Conservation (phyloP, 148 eudicot species). For the Polygonum aviculare region DNA sequence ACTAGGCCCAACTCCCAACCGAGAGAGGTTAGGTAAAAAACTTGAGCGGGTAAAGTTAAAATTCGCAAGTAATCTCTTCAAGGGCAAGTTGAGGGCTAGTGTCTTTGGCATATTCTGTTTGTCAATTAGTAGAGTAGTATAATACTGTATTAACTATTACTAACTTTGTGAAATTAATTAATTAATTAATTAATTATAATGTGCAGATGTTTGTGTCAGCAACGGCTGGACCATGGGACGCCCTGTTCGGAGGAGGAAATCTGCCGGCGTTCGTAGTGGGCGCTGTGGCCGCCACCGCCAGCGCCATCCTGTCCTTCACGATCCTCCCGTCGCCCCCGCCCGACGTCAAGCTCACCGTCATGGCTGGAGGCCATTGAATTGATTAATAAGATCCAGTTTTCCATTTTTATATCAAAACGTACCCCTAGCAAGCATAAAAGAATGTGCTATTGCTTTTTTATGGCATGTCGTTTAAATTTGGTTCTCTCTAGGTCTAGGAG, state of each 20-base stretch:
- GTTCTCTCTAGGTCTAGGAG: not conserved
- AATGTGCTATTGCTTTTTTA: slow-evolving; percentile 8
- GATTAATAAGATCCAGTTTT: too few relatives aligned
- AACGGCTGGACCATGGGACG: slow-evolving; percentile 60
- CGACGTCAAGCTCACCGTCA: not conserved
- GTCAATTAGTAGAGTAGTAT: too few relatives aligned
- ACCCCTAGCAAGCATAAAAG: not conserved
- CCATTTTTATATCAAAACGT: not conserved
- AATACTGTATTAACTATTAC: too few relatives aligned
- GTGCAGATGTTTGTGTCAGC: slow-evolving; percentile 63
- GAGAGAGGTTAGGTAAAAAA: not conserved
- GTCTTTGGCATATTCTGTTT: not conserved
- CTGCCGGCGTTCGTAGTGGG: slow-evolving; percentile 66
- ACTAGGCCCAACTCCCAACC: too few relatives aligned
- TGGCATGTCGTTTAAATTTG: not conserved
- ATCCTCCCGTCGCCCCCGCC: slow-evolving; percentile 33
- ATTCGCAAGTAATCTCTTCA: not conserved
- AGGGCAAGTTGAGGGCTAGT: not conserved
- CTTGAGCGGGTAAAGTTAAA: not conserved
- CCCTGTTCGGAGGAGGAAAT: slow-evolving; percentile 67
- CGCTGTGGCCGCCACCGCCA: slow-evolving; percentile 42
- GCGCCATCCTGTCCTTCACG: slow-evolving; percentile 45
- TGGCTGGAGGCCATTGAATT: not conserved
- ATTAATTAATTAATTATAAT: not conserved
- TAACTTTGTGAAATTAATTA: not conserved